Percentiles rank a stretch among this genome's conserved stretches.
phyloP scores from a whole-genome alignment of 352 stramenopile species.

The Saprolegnia diclina region DNA sequence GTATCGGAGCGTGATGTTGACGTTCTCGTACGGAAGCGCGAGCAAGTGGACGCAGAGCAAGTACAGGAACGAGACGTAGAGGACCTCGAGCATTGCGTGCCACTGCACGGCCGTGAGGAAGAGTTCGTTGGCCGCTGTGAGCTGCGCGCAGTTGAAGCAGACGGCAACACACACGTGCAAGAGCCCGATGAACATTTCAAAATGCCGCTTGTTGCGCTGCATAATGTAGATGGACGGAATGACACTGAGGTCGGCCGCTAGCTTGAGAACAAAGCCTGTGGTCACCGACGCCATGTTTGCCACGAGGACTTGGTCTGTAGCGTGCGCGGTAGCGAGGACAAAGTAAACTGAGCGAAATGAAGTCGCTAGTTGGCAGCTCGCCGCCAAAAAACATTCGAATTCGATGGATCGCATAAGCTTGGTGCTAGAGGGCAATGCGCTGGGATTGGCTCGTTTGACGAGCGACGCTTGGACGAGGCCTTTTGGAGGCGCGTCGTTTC shows the following conservation, averaged over 20 bases:
- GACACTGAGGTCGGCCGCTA: slow-evolving; percentile 31
- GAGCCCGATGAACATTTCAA: slow-evolving; percentile 84
- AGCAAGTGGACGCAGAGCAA: slow-evolving; percentile 82
- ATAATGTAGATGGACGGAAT: slow-evolving; percentile 71
- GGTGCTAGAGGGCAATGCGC: no score
- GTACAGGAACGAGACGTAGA: slow-evolving; percentile 81
- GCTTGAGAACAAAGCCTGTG: neutral
- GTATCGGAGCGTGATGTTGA: slow-evolving; percentile 82
- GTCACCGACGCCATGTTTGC: slow-evolving; percentile 7
- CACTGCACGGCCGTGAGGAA: slow-evolving; percentile 72
- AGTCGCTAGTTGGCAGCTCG: no score
- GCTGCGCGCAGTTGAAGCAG: slow-evolving; percentile 69
- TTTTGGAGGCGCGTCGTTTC: no score
- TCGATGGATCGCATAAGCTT: no score
- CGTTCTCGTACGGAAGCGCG: slow-evolving; percentile 72
- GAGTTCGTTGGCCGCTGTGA: slow-evolving; percentile 30
- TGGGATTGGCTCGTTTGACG: no score
- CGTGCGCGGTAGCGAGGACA: no score
- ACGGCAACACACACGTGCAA: slow-evolving; percentile 77
- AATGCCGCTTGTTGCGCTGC: slow-evolving; percentile 77
- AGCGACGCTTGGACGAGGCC: no score
- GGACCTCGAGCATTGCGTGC: slow-evolving; percentile 84
- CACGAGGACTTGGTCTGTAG: no score
- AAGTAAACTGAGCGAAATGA: no score
- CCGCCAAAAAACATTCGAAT: no score